Base-by-base conservation (phyloP, 2,329 filamentous ascomycete species). In the Ambrosiella beaveri region DNA sequence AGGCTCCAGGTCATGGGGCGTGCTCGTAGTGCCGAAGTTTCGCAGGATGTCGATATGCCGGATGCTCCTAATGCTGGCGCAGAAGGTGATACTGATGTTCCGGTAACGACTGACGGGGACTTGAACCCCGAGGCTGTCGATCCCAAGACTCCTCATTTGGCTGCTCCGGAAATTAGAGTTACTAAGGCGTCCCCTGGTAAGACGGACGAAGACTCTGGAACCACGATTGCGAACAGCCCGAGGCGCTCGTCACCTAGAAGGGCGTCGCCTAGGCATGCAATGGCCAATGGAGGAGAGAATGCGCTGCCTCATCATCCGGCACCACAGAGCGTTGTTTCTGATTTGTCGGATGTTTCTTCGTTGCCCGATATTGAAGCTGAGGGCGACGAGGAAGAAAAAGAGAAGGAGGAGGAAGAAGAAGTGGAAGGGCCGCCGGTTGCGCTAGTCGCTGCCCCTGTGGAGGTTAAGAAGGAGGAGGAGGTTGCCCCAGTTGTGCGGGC, bases 101-200 rank as follows among this genome's bases (percentile, higher is more conserved):
- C 27, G 27, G 27, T 27, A 27, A 27, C 27, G 27, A n/a, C 44
- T 39, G 1, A 41, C 37, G 15, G 38, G 37, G 44, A 39, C 41
- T 13, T 9, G 38, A 37, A 65, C 66, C 17, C 59, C 12, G 49
- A 62, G 40, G 64, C 66, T 2, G 53, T 19, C 9, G 12, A 19
- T 13, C 53, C 12, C 15, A 56, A 40, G 47, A 3, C 39, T 35
- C 4, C 40, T 15, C 13, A 41, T 12, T 9, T 55, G 13, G 13
- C 51, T 35, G 35, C 51, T 1, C 47, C 49, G 11, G 38, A 52
- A 12, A 66, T 67, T 27, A 59, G 62, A 40, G 64, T 67, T 2
- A 65, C 58, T 35, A 54, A 65, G 40, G 63, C 62, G 17, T 62
- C 66, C 45, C 66, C 68, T 50, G 62, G 57, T 13, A 63, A 39